These are phyloP conservation scores for Mycena leptocephala DNA, from an alignment of 768 basidiomycete genomes.

Conservation along the genomic window DNA sequence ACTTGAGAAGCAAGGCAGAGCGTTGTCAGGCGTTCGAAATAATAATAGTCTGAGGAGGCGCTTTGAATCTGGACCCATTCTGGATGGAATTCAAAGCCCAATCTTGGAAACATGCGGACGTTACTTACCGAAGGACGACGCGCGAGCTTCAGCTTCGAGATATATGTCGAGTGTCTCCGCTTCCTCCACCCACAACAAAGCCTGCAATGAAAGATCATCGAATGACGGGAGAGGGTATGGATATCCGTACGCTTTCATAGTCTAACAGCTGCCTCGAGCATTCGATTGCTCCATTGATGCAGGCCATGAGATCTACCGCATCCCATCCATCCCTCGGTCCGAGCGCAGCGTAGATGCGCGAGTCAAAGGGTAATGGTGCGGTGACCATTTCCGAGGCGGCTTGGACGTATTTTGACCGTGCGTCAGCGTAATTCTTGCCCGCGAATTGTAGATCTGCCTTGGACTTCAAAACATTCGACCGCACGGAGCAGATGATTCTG, in stretches of 20 bases:
- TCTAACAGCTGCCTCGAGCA: conserved; percentile 7
- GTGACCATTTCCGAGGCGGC: too few species aligned
- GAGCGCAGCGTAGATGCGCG: too few species aligned
- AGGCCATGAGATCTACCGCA: too few species aligned
- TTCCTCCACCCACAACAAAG: conserved; percentile 50
- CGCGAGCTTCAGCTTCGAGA: conserved; percentile 25
- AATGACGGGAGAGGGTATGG: background rate
- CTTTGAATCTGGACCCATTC: conserved; percentile 1
- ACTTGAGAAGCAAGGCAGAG: conserved; percentile 40
- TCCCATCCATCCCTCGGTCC: too few species aligned
- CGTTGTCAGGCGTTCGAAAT: conserved; percentile 43
- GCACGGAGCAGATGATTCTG: too few species aligned
- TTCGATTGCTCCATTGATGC: too few species aligned
- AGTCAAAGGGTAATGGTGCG: too few species aligned
- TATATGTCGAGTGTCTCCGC: conserved; percentile 43
- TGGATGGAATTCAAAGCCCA: background rate
- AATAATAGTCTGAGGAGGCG: conserved; percentile 34
- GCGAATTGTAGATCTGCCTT: too few species aligned
- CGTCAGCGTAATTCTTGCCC: too few species aligned
- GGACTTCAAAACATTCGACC: too few species aligned
- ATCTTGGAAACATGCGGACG: conserved; percentile 31
- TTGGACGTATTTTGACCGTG: too few species aligned
- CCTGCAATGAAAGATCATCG: conserved; percentile 37
- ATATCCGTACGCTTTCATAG: background rate
- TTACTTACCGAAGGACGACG: conserved; percentile 20